Percentiles rank a stretch among this genome's conserved stretches.
Conservation (phyloP, 139 green algal species). For the Pycnococcus provasolii region DNA sequence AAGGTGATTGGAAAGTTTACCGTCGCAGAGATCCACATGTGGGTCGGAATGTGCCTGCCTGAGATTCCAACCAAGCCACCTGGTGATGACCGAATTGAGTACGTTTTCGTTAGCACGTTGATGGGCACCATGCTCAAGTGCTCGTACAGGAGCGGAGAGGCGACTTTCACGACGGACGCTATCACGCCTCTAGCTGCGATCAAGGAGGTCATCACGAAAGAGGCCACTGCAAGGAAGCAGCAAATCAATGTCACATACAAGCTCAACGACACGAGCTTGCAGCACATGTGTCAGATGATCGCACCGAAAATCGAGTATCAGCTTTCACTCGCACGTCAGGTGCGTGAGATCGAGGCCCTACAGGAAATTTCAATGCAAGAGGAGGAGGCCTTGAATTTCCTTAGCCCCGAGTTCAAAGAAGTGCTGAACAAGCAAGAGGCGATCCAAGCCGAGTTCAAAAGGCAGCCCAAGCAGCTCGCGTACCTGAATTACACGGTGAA, state of each 20-base stretch:
- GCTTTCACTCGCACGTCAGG: slow-evolving; percentile 30
- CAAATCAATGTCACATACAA: slow-evolving; percentile 36
- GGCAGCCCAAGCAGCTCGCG: slow-evolving; percentile 43
- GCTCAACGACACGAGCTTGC: slow-evolving; percentile 15
- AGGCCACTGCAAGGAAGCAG: slow-evolving; percentile 46
- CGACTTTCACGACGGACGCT: slow-evolving; percentile 43
- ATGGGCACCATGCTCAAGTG: slow-evolving; percentile 32
- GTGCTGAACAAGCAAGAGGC: slow-evolving; percentile 35
- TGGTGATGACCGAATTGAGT: slow-evolving; percentile 8
- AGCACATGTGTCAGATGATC: slow-evolving; percentile 21
- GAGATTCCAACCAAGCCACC: slow-evolving; percentile 34
- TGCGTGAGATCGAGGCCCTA: slow-evolving; percentile 46
- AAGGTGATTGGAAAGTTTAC: slow-evolving; percentile 35
- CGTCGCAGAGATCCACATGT: slow-evolving; percentile 45
- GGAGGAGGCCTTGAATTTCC: slow-evolving; percentile 37
- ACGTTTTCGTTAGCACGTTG: slow-evolving; percentile 42
- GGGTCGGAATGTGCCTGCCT: slow-evolving; percentile 37
- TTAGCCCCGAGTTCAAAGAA: slow-evolving; percentile 20
- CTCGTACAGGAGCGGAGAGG: slow-evolving; percentile 43
- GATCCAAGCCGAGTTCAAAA: slow-evolving; percentile 36
- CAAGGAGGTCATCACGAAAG: slow-evolving; percentile 44
- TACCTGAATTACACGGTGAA: slow-evolving; percentile 41
- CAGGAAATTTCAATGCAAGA: slow-evolving; percentile 50
- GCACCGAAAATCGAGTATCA: slow-evolving; percentile 41
- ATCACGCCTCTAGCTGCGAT: slow-evolving; percentile 52